Percentiles rank a stretch among this genome's conserved stretches.
phyloP scores from a whole-genome alignment of 805 yeast genomes.

The Wickerhamiella spandovensis region DNA sequence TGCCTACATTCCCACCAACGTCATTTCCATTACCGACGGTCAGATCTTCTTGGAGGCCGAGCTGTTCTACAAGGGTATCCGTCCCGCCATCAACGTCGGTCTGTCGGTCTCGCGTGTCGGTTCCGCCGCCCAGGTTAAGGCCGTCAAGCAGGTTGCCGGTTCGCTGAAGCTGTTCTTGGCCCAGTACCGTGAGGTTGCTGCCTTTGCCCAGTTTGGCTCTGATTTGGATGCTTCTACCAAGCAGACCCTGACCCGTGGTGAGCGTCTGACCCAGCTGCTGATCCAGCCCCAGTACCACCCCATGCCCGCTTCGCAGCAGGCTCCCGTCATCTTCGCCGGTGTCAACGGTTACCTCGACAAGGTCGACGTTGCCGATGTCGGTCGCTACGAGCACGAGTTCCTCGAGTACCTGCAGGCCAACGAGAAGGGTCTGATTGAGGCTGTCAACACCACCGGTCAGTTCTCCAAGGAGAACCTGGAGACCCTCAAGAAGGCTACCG shows the following conservation, averaged over 20 bases:
- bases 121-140: constrained; percentile 99
- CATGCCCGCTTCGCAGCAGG: constrained; percentile 97
- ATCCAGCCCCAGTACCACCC: constrained; percentile 97
- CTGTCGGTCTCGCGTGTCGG: constrained; percentile 99
- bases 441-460: constrained; percentile 82
- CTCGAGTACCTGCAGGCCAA: constrained; percentile 82
- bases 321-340: constrained; percentile 98
- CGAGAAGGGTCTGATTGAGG: constrained; percentile 69
- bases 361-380: constrained; percentile 72
- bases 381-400: constrained; percentile 86
- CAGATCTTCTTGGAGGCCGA: constrained; percentile 99
- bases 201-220: constrained; percentile 99
- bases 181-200: constrained; percentile 99
- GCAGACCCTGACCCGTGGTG: constrained; percentile 99
- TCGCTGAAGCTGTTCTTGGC: constrained; percentile 99
- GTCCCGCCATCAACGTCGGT: constrained; percentile 99
- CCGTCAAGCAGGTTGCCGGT: constrained; percentile 99
- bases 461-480: constrained; percentile 77
- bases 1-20: constrained; percentile 95
- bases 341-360: constrained; percentile 97
- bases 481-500: constrained; percentile 80
- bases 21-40: constrained; percentile 94
- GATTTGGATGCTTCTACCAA: constrained; percentile 99
- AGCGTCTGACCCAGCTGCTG: constrained; percentile 97
- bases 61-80: constrained; percentile 99